Evolutionary conservation across 345 rosid genomes (phyloP).

Genomic region (Erucastrum elatum): DNA sequence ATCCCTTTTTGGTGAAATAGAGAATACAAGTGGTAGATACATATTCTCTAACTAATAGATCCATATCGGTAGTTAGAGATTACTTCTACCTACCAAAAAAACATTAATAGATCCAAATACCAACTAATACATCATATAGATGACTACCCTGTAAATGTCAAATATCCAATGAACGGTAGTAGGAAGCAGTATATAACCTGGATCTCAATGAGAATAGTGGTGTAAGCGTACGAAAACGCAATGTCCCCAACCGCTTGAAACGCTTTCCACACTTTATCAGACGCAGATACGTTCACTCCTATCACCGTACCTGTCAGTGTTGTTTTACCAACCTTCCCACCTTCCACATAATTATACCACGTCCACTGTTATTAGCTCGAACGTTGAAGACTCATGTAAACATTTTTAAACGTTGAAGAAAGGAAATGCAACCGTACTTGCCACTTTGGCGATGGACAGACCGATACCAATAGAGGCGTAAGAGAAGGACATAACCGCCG

Average conservation of each 20-base stretch:
- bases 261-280: constrained; percentile 69
- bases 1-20: background rate
- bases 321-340: background rate
- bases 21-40: background rate
- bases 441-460: constrained; percentile 60
- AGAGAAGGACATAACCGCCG: constrained; percentile 87
- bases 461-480: constrained; percentile 79
- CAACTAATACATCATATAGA: background rate
- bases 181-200: background rate
- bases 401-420: background rate
- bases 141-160: background rate
- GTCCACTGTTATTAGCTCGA: background rate
- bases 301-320: constrained; percentile 53
- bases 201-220: constrained; percentile 70
- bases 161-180: background rate
- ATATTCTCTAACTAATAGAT: background rate
- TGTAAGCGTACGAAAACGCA: constrained; percentile 84
- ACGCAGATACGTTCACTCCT: constrained; percentile 66
- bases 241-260: constrained; percentile 84
- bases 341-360: background rate
- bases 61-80: background rate
- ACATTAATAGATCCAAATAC: background rate
- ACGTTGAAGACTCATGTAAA: background rate
- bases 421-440: constrained; percentile 29
- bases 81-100: background rate